Conservation (phyloP, 805 yeast genomes). For the Zygosaccharomyces bisporus region DNA sequence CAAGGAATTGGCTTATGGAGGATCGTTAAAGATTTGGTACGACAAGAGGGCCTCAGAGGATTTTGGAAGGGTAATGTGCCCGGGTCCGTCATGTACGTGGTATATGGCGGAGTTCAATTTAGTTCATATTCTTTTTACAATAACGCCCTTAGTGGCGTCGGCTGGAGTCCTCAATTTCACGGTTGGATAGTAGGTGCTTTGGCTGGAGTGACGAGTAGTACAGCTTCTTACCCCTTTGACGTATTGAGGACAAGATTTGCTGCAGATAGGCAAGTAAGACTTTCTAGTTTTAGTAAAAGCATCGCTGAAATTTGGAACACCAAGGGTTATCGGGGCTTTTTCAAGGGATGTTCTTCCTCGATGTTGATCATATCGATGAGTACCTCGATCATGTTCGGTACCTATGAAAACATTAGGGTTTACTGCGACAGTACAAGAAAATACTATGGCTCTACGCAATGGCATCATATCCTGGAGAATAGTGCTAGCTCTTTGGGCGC, state of each 20-base stretch:
- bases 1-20: slow-evolving; percentile 12
- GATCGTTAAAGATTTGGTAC: slow-evolving; percentile 43
- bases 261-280: slow-evolving; percentile 45
- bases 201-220: slow-evolving; percentile 74
- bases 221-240: slow-evolving; percentile 83
- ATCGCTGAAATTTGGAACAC: slow-evolving; percentile 33
- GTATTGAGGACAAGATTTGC: slow-evolving; percentile 83
- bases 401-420: slow-evolving; percentile 47
- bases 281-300: slow-evolving; percentile 24
- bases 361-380: slow-evolving; percentile 62
- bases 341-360: slow-evolving; percentile 47
- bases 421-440: slow-evolving; percentile 33
- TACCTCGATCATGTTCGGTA: slow-evolving; percentile 71
- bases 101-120: slow-evolving; percentile 86
- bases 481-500: slow-evolving; percentile 77
- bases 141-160: slow-evolving; percentile 28
- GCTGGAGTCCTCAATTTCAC: slow-evolving; percentile 30
- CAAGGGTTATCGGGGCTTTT: slow-evolving; percentile 48
- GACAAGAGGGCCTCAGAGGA: slow-evolving; percentile 66
- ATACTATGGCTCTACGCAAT: slow-evolving; percentile 27
- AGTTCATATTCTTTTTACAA: slow-evolving; percentile 61
- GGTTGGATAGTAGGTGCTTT: slow-evolving; percentile 62
- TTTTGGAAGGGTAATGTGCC: slow-evolving; percentile 98
- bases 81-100: slow-evolving; percentile 78
- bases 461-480: slow-evolving; percentile 41